A percentile compares a stretch with the other conserved stretches of the same genome.
These are phyloP conservation scores for Lunasporangiospora selenospora DNA, from an alignment of 192 early-diverging fungal species.

Conservation along the genomic window DNA sequence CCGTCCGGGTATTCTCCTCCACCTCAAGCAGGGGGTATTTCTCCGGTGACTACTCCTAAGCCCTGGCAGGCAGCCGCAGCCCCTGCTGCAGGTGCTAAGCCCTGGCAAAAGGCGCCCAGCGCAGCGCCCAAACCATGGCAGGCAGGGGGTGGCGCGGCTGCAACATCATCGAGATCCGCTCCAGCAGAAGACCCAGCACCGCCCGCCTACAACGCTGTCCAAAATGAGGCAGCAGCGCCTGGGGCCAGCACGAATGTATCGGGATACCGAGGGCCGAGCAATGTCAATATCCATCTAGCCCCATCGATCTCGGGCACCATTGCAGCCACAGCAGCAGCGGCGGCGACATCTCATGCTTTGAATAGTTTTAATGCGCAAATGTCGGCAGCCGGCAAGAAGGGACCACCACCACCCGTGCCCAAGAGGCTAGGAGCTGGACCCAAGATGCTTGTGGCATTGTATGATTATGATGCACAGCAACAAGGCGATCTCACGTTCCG, in stretches of 20 bases:
- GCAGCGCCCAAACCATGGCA: slow-evolving; percentile 36
- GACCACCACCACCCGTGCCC: slow-evolving; percentile 45
- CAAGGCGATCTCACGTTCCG: slow-evolving; percentile 75
- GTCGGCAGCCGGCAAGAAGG: slow-evolving; percentile 20
- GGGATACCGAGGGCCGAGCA: slow-evolving; percentile 9
- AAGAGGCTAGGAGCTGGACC: slow-evolving; percentile 20
- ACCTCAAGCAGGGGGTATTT: slow-evolving; percentile 3
- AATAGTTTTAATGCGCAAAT: slow-evolving; percentile 16
- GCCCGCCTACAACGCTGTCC: slow-evolving; percentile 26
- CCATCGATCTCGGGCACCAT: slow-evolving; percentile 27
- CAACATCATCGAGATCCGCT: neutral
- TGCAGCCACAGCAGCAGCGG: slow-evolving; percentile 22
- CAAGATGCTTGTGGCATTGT: slow-evolving; percentile 71
- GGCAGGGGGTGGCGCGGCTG: slow-evolving; percentile 3
- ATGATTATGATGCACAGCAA: slow-evolving; percentile 80
- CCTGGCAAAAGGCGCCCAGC: neutral
- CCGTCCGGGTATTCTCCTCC: slow-evolving; percentile 7
- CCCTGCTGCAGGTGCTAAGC: slow-evolving; percentile 3
- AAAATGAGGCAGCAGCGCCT: slow-evolving; percentile 1
- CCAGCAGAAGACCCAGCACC: too few species aligned
- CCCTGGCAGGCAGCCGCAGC: slow-evolving; percentile 33
- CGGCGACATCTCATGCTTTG: slow-evolving; percentile 23
- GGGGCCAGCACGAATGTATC: slow-evolving; percentile 1
- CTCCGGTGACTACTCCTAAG: too few species aligned
- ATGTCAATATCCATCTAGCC: slow-evolving; percentile 24